Conservation (phyloP, 371 early-diverging fungal genomes). For the Capillidium heterosporum region DNA sequence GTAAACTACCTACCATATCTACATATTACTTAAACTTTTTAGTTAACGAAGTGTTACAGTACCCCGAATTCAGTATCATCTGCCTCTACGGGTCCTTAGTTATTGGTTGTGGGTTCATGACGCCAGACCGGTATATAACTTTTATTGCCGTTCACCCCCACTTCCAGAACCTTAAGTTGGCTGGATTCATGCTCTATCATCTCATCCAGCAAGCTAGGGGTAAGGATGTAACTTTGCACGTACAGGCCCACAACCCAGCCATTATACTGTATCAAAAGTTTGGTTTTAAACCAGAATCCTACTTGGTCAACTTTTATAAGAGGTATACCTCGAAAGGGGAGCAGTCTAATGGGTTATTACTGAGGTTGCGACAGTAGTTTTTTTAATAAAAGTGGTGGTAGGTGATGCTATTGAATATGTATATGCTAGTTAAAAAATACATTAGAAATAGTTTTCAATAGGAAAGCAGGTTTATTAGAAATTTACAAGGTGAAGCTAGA, state of each 20-base stretch:
- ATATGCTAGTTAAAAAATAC: no score
- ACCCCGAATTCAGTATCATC: constrained; percentile 76
- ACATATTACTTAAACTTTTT: not conserved
- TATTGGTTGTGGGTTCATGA: constrained; percentile 84
- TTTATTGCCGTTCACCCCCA: constrained; percentile 75
- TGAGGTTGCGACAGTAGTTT: not conserved
- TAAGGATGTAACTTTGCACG: constrained; percentile 83
- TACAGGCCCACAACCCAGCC: constrained; percentile 83
- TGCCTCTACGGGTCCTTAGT: constrained; percentile 61
- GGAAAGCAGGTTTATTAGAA: no score
- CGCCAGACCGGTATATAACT: constrained; percentile 82
- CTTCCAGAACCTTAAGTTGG: constrained; percentile 73
- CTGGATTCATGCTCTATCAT: constrained; percentile 70
- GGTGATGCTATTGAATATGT: no score
- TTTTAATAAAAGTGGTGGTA: no score
- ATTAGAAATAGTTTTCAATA: no score
- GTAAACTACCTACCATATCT: constrained; percentile 15
- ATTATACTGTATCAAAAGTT: constrained; percentile 88
- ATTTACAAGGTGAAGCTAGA: no score
- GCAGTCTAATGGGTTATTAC: not conserved
- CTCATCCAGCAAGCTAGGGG: constrained; percentile 51
- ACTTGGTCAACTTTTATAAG: constrained; percentile 77
- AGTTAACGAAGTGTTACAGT: constrained; percentile 67
- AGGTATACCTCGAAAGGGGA: constrained; percentile 25
- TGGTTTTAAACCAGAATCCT: constrained; percentile 89